These are phyloP conservation scores for Pelargonium australe DNA, from an alignment of 441 rosid genomes.

Conservation along the genomic window DNA sequence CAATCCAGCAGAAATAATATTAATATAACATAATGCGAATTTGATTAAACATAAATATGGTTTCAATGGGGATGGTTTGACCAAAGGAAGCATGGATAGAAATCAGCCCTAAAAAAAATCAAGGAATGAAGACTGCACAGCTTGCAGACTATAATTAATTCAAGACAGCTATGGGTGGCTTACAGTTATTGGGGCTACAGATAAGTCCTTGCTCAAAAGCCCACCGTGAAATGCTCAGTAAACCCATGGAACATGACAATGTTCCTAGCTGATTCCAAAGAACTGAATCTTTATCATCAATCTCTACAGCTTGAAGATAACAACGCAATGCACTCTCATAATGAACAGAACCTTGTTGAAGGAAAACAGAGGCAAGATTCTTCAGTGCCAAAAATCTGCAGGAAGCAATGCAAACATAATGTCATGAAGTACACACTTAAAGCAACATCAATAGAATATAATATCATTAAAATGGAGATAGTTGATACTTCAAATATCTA, in stretches of 20 bases:
- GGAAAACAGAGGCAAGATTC: slow-evolving; percentile 88
- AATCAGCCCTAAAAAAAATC: not conserved
- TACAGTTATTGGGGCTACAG: slow-evolving; percentile 98
- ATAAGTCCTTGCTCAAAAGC: slow-evolving; percentile 99
- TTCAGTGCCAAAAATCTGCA: slow-evolving; percentile 90
- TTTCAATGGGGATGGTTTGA: slow-evolving; percentile 2
- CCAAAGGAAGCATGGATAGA: slow-evolving; percentile 5
- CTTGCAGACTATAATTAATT: not conserved
- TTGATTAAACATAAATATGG: slow-evolving; percentile 12
- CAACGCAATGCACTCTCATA: slow-evolving; percentile 83
- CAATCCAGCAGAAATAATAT: slow-evolving; percentile 11
- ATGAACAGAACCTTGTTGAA: slow-evolving; percentile 81
- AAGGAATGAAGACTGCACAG: not conserved
- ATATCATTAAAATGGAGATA: not conserved
- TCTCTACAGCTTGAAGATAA: slow-evolving; percentile 97
- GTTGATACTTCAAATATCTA: not conserved
- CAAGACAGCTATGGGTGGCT: slow-evolving; percentile 24
- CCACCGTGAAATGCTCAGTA: slow-evolving; percentile 90
- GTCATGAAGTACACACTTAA: not conserved
- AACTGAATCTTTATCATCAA: slow-evolving; percentile 94
- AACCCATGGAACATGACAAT: slow-evolving; percentile 90
- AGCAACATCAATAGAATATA: slow-evolving; percentile 2
- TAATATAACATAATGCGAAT: not conserved
- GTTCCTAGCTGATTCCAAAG: slow-evolving; percentile 98
- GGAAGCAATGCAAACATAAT: slow-evolving; percentile 8